phyloP scores from a whole-genome alignment of 495 filamentous ascomycete genomes.

The Penicillium subrubescens region DNA sequence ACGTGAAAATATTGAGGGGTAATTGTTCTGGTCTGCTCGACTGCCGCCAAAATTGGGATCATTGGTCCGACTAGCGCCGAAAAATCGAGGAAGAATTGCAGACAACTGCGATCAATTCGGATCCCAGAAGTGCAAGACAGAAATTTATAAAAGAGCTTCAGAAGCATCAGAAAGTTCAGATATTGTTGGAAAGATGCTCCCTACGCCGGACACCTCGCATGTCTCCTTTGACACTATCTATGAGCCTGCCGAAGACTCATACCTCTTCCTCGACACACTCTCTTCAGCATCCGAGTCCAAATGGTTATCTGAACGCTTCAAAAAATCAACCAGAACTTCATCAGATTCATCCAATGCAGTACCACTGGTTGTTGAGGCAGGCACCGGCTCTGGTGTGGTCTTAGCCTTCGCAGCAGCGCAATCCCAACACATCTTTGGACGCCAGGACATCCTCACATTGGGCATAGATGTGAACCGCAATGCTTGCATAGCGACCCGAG shows the following conservation, averaged over 20 bases:
- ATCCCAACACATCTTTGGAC: slow-evolving; percentile 70
- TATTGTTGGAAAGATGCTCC: slow-evolving; percentile 64
- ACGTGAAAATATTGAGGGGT: not conserved
- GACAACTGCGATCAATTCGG: not conserved
- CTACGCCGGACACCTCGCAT: slow-evolving; percentile 89
- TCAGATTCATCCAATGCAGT: slow-evolving; percentile 26
- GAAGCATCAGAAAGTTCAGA: not conserved
- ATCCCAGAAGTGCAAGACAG: not conserved
- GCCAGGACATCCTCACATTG: slow-evolving; percentile 65
- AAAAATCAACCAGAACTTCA: slow-evolving; percentile 10
- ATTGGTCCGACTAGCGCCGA: not conserved
- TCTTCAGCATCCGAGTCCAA: slow-evolving; percentile 68
- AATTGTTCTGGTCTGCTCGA: not conserved
- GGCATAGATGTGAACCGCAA: slow-evolving; percentile 81
- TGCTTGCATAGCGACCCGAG: slow-evolving; percentile 68
- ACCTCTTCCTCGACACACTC: slow-evolving; percentile 89
- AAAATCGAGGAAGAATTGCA: not conserved
- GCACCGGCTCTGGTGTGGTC: slow-evolving; percentile 88
- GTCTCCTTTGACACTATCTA: slow-evolving; percentile 85
- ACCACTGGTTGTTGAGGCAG: slow-evolving; percentile 83
- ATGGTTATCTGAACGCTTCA: slow-evolving; percentile 67
- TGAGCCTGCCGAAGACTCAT: slow-evolving; percentile 93
- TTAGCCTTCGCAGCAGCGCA: slow-evolving; percentile 83
- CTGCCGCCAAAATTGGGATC: not conserved
- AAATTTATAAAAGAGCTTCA: not conserved